Percentiles rank a stretch among this genome's conserved stretches.
Conservation (phyloP, 805 yeast genomes). For the Komagataella mondaviorum region DNA sequence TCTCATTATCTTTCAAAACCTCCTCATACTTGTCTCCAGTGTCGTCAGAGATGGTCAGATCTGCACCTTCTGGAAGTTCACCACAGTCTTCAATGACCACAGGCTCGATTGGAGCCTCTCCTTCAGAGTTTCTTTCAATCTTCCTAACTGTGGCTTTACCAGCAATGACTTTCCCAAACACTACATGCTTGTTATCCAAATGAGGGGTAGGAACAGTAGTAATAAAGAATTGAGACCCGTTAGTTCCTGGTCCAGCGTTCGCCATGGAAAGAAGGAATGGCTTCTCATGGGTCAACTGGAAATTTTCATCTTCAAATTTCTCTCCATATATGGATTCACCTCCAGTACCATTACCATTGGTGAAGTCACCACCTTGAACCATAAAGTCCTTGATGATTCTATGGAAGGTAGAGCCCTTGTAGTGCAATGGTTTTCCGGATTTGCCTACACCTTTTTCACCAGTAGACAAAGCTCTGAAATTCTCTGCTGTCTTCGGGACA, state of each 20-base stretch:
- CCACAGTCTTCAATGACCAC: slow-evolving; percentile 75
- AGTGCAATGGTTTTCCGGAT: slow-evolving; percentile 53
- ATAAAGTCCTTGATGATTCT: slow-evolving; percentile 80
- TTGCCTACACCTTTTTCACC: slow-evolving; percentile 67
- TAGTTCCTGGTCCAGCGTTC: slow-evolving; percentile 89
- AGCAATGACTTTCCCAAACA: slow-evolving; percentile 76
- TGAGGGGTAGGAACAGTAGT: slow-evolving; percentile 92
- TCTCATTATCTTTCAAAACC: slow-evolving; percentile 58
- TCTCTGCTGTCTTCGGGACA: slow-evolving; percentile 83
- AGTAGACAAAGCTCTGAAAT: slow-evolving; percentile 78
- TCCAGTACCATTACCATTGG: slow-evolving; percentile 60
- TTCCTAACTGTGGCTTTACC: slow-evolving; percentile 75
- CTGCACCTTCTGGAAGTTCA: slow-evolving; percentile 46
- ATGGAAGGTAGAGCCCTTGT: slow-evolving; percentile 85
- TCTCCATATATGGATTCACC: slow-evolving; percentile 79
- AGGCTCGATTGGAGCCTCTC: slow-evolving; percentile 60
- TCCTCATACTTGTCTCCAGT: slow-evolving; percentile 81
- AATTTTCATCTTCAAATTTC: slow-evolving; percentile 85
- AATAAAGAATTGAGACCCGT: slow-evolving; percentile 91
- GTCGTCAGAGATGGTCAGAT: slow-evolving; percentile 47
- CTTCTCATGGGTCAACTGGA: slow-evolving; percentile 56
- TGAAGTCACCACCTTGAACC: slow-evolving; percentile 94
- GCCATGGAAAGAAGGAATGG: slow-evolving; percentile 95
- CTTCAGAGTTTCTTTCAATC: slow-evolving; percentile 59
- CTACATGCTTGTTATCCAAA: slow-evolving; percentile 91